These are phyloP conservation scores for Mycena galopus DNA, from an alignment of 768 basidiomycete species.

Conservation along the genomic window DNA sequence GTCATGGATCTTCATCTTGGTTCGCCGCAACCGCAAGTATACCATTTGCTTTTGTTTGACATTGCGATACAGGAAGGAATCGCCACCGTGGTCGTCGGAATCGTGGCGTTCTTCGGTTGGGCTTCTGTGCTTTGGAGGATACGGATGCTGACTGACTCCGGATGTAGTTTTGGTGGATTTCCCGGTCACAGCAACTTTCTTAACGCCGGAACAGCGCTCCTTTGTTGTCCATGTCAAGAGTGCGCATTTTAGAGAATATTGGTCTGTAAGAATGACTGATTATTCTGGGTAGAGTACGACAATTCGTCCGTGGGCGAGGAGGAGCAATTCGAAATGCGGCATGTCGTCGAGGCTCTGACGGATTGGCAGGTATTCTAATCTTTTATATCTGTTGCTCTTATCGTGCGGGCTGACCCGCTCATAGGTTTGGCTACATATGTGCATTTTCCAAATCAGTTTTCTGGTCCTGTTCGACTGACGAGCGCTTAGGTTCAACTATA, in stretches of 20 bases:
- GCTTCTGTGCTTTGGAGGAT: not conserved
- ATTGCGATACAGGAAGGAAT: conserved; percentile 61
- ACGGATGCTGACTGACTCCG: not conserved
- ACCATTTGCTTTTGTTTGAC: not conserved
- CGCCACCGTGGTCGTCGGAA: conserved; percentile 67
- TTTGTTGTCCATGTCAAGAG: conserved; percentile 70
- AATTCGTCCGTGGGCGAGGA: conserved; percentile 72
- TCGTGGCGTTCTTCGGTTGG: conserved; percentile 65
- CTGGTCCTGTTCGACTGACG: not conserved
- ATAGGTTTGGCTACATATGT: conserved; percentile 60
- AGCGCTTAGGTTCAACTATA: conserved; percentile 60
- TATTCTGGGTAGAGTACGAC: conserved; percentile 59
- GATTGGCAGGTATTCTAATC: conserved; percentile 74
- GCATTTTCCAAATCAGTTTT: not conserved
- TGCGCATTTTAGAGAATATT: conserved; percentile 40
- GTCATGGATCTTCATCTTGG: conserved; percentile 75
- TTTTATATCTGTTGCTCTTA: not conserved
- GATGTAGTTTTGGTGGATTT: conserved; percentile 71
- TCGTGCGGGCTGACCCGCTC: not conserved
- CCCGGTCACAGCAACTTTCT: conserved; percentile 68
- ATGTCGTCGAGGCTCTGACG: conserved; percentile 63
- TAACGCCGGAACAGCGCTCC: conserved; percentile 71
- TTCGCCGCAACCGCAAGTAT: conserved; percentile 60
- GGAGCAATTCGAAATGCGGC: conserved; percentile 67
- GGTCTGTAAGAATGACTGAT: not conserved